These are phyloP conservation scores for Colletotrichum somersetense DNA, from an alignment of 2,329 filamentous ascomycete genomes.

Conservation along the genomic window DNA sequence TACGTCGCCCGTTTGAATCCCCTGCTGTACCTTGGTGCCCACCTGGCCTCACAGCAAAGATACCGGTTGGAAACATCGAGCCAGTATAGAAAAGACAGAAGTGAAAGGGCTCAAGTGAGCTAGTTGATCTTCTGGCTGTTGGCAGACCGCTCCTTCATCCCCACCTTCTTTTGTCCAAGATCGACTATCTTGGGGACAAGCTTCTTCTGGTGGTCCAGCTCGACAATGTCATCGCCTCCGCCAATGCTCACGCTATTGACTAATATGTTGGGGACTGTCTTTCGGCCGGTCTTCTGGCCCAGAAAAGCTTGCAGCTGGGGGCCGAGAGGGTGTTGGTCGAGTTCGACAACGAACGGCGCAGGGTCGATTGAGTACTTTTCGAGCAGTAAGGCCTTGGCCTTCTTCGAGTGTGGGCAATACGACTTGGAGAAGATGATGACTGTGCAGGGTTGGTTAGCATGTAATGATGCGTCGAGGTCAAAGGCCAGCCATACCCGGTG, in stretches of 20 bases:
- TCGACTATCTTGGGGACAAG: constrained; percentile 79
- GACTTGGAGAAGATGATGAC: constrained; percentile 97
- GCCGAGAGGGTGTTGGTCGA: constrained; percentile 86
- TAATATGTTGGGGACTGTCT: constrained; percentile 92
- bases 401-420: constrained; percentile 88
- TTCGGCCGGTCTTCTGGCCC: constrained; percentile 78
- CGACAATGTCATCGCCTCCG: constrained; percentile 86
- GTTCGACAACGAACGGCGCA: constrained; percentile 87
- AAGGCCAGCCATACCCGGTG: constrained; percentile 74
- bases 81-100: constrained; percentile 21
- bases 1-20: constrained; percentile 11
- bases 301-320: constrained; percentile 78
- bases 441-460: constrained; percentile 51
- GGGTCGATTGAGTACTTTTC: constrained; percentile 88
- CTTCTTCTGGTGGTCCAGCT: constrained; percentile 74
- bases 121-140: constrained; percentile 33
- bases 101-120: constrained; percentile 7
- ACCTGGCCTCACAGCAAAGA: constrained; percentile 6
- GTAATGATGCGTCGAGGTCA: constrained; percentile 18
- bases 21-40: constrained; percentile 9
- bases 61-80: constrained; percentile 1
- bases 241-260: constrained; percentile 91
- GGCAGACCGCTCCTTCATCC: constrained; percentile 62
- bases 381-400: constrained; percentile 87
- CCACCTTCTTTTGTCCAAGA: constrained; percentile 77